Evolutionary conservation across 108 stramenopile genomes (phyloP), one percentile per base, ranked within the genome.

Genomic region (Licmophora abbreviata): DNA sequence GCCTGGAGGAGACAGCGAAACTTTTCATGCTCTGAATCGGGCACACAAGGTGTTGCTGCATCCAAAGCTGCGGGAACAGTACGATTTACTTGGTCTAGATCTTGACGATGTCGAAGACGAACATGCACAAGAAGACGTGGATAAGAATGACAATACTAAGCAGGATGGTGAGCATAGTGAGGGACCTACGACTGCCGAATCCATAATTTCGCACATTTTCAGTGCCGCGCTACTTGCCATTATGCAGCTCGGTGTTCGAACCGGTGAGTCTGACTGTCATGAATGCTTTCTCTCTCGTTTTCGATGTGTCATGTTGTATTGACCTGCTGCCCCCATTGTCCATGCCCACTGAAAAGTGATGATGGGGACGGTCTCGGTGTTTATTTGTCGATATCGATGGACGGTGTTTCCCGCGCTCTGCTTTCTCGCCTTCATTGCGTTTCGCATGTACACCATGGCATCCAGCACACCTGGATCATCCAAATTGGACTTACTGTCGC

Each of bases 81-180:
- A 91, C 53, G 88, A 91, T 61, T 66, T 86, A 46, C 42, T 91
- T 29, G 88, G 84, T 11, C 47, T 91, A 40, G 88, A 91, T 69
- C 64, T 91, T 54, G 84, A 90, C 23, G 88, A 85, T 55, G 88
- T 80, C 36, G 84, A 68, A 18, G 80, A 81, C 1, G 54, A 59
- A 9, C 24, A 53, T 10, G 43, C 20, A 24, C 34, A 35, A 10
- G 57, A 50, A 12, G 29, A 51, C 38, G 45, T 58, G 22, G 43
- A 59, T 24, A 66, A 64, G 21, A 26, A 68, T 21, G 41, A 51
- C 23, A 32, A 47, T 25, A 12, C 24, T 27, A 44, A 37, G 17
- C 40, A 31, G 20, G 57, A 17, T 18, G 58, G 48, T 1, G 36
- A 46, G 23, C 56, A 53, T 45, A 56, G 40, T 15, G 50, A 44